These are phyloP conservation scores for Phialophora tarda DNA, from an alignment of 2,329 filamentous ascomycete genomes.

Conservation along the genomic window DNA sequence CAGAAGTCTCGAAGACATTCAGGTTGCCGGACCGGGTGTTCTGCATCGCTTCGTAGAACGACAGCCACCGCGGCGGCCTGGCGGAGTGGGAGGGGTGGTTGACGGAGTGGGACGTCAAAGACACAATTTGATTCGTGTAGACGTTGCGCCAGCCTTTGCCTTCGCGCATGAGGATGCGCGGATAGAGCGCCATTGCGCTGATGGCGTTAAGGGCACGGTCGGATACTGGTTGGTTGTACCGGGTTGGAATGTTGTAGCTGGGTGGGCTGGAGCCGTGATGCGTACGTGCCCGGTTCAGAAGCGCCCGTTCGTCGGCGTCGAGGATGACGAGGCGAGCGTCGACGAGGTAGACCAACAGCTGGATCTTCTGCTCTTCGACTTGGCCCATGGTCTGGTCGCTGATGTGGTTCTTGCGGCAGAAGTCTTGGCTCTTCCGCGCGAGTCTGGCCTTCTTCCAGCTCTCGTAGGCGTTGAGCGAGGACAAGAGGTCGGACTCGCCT, in stretches of 20 bases:
- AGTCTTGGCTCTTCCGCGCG: slow-evolving; percentile 74
- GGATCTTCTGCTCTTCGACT: slow-evolving; percentile 94
- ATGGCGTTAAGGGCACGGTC: slow-evolving; percentile 80
- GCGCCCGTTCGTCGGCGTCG: slow-evolving; percentile 48
- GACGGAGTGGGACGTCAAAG: slow-evolving; percentile 83
- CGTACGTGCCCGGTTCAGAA: slow-evolving; percentile 27
- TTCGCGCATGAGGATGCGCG: slow-evolving; percentile 84
- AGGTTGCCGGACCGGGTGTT: slow-evolving; percentile 72
- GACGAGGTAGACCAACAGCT: slow-evolving; percentile 81
- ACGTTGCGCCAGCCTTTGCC: slow-evolving; percentile 88
- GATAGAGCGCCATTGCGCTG: slow-evolving; percentile 94
- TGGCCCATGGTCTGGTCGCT: slow-evolving; percentile 85
- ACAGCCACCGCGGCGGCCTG: slow-evolving; percentile 72
- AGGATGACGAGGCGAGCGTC: slow-evolving; percentile 81
- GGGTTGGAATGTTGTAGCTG: slow-evolving; percentile 77
- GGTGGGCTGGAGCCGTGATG: slow-evolving; percentile 57
- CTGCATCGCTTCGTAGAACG: slow-evolving; percentile 98
- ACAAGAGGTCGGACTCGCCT: slow-evolving; percentile 89
- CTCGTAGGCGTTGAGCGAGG: slow-evolving; percentile 89
- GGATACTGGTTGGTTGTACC: slow-evolving; percentile 77
- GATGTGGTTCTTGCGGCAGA: slow-evolving; percentile 93
- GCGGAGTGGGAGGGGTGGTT: slow-evolving; percentile 56
- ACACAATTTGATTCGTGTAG: slow-evolving; percentile 89
- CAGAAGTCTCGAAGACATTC: slow-evolving; percentile 87
- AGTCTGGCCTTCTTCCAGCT: slow-evolving; percentile 85